These are phyloP conservation scores for Senna siamea DNA, from an alignment of 306 rosid genomes.

Conservation along the genomic window DNA sequence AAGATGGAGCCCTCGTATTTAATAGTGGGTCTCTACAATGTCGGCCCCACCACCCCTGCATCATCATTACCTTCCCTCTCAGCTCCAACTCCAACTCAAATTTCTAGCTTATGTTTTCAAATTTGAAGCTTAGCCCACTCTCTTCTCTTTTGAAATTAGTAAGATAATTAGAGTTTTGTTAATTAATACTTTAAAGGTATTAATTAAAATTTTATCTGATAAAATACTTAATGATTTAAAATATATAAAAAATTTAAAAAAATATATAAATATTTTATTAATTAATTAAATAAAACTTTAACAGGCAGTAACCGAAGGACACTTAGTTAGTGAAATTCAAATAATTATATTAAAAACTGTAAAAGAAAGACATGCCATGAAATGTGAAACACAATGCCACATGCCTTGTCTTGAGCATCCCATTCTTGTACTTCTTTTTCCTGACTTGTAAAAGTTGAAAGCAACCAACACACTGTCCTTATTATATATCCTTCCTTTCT, in stretches of 20 bases:
- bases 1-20: slow-evolving; percentile 44
- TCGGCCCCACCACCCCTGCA: slow-evolving; percentile 39
- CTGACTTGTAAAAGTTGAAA: slow-evolving; percentile 70
- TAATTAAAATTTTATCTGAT: no score
- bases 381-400: slow-evolving; percentile 95
- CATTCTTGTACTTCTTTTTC: slow-evolving; percentile 71
- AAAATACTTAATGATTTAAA: no score
- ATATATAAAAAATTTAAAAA: no score
- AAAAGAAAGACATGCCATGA: slow-evolving; percentile 68
- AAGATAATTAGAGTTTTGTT: no score
- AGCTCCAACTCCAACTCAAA: no score
- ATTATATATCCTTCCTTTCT: slow-evolving; percentile 41
- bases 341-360: background rate
- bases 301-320: no score
- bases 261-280: no score
- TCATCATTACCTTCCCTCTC: slow-evolving; percentile 43
- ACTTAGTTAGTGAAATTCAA: no score
- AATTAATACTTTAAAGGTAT: no score
- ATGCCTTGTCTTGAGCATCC: slow-evolving; percentile 82
- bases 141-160: no score
- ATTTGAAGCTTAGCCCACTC: background rate
- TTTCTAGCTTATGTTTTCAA: background rate
- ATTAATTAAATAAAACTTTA: no score
- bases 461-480: slow-evolving; percentile 83
- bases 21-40: slow-evolving; percentile 33